These are phyloP conservation scores for Xylariales sp. DNA, from an alignment of 2,329 filamentous ascomycete species.

Conservation along the genomic window DNA sequence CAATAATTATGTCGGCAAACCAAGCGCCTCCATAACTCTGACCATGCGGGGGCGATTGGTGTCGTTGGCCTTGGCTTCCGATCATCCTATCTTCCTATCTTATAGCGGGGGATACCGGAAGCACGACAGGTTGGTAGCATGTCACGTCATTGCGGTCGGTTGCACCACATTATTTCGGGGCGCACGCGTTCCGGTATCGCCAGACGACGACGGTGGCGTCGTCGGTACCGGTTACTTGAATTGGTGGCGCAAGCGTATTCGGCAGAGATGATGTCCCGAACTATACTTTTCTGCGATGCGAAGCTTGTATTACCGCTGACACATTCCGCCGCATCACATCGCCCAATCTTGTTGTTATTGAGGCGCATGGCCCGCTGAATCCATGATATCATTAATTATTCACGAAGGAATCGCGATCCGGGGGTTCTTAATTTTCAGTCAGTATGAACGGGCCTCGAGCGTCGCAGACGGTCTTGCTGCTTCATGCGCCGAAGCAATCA, in stretches of 20 bases:
- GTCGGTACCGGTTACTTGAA: constrained; percentile 15
- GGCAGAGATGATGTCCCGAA: constrained; percentile 15
- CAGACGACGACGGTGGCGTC: constrained; percentile 14
- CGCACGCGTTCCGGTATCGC: constrained; percentile 22
- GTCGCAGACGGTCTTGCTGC: constrained; percentile 24
- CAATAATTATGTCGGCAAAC: constrained; percentile 15
- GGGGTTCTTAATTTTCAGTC: constrained; percentile 16
- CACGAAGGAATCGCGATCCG: constrained; percentile 16
- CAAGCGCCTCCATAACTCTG: constrained; percentile 13
- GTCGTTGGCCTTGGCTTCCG: constrained; percentile 13
- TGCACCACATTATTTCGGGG: constrained; percentile 8
- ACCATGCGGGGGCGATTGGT: constrained; percentile 12
- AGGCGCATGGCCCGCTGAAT: constrained; percentile 13
- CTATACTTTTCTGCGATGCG: constrained; percentile 19
- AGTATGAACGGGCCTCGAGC: constrained; percentile 22
- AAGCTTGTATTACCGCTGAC: constrained; percentile 19
- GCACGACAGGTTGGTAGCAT: constrained; percentile 21
- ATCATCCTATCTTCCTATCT: constrained; percentile 21
- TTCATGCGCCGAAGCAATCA: constrained; percentile 22
- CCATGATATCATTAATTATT: constrained; percentile 20
- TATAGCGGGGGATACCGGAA: constrained; percentile 24
- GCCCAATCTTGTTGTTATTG: constrained; percentile 12
- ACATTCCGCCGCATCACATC: constrained; percentile 15
- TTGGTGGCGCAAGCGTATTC: constrained; percentile 11
- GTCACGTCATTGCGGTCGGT: constrained; percentile 15